Base-by-base conservation (phyloP, 306 rosid species). In the Dryas alaskensis region DNA sequence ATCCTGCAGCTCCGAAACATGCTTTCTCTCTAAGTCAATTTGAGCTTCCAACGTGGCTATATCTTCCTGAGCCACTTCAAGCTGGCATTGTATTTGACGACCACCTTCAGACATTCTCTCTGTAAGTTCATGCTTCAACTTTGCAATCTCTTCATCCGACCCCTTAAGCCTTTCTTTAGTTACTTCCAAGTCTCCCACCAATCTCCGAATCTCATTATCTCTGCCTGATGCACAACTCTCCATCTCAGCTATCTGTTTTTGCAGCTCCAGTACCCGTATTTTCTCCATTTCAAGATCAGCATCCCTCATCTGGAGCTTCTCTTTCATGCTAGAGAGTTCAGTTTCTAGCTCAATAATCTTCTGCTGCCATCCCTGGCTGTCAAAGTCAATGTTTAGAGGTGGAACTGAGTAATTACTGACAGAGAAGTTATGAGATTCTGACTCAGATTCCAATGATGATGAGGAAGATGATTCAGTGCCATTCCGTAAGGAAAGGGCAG, bases 361-460 rank as follows among this genome's bases (percentile, higher is more conserved):
- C 45, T 77, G 73, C 54, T 47, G 80, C 66, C 69, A 48, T 22
- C 76, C 84, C 69, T 76, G 69, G 37, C 72, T 65, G 52, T 79
- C 87, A 45, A 54, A 73, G 39, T 78, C 86, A 67, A 37, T 65
- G 54, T 79, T 76, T 77, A 61, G 49, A 46, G 80, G 84, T 39
- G 83, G 66, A 65, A 72, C 65, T 64, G 58, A 59, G 74, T 78
- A 78, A 78, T 12, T 61, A 69, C 59, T 62, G 55, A 57, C 40
- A 48, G 87, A 52, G 5, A 52, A 77, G 44, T 60, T 64, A 17
- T 69, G 52, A 68, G 82, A 78, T 63, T 87, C 89, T 5, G 83
- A 48, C 49, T 92, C 97, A 0, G 92, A 87, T 67, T 80, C 91
- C 5, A 82, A 83, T 45, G 89, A 81, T 10, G 86, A 82, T 0